A percentile compares a stretch with the other conserved stretches of the same genome.
Conservation (phyloP, 73 alveolate species). For the Symbiodinium pilosum region DNA sequence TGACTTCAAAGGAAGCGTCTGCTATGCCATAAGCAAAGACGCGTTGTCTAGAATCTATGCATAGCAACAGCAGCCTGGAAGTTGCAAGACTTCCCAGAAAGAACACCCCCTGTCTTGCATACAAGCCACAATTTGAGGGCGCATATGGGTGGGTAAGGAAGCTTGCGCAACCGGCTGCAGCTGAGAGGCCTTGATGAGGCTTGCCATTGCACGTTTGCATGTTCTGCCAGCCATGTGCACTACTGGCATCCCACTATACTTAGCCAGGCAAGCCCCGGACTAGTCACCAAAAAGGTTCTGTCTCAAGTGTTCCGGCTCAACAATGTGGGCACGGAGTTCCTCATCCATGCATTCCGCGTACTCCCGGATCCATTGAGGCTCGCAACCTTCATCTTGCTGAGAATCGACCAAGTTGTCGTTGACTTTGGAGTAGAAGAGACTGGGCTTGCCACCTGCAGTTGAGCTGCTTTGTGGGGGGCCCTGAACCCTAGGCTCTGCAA, state of each 20-base stretch:
- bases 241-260: too few relatives aligned
- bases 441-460: not conserved
- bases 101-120: not conserved
- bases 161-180: not conserved
- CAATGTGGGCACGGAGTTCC: not conserved
- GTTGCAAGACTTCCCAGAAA: not conserved
- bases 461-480: too few relatives aligned
- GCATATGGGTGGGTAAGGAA: not conserved
- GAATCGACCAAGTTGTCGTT: not conserved
- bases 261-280: not conserved
- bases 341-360: not conserved
- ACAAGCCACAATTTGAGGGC: not conserved
- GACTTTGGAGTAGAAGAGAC: not conserved
- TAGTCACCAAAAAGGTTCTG: not conserved
- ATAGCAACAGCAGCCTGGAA: too few relatives aligned
- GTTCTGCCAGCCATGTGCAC: too few relatives aligned
- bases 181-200: not conserved
- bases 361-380: not conserved
- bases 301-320: not conserved
- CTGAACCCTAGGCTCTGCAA: too few relatives aligned
- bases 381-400: not conserved
- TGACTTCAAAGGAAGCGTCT: too few relatives aligned
- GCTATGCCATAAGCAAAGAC: too few relatives aligned
- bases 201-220: too few relatives aligned
- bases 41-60: too few relatives aligned